phyloP scores from a whole-genome alignment of 75 land plant species.

The Ceratopteris richardii region DNA sequence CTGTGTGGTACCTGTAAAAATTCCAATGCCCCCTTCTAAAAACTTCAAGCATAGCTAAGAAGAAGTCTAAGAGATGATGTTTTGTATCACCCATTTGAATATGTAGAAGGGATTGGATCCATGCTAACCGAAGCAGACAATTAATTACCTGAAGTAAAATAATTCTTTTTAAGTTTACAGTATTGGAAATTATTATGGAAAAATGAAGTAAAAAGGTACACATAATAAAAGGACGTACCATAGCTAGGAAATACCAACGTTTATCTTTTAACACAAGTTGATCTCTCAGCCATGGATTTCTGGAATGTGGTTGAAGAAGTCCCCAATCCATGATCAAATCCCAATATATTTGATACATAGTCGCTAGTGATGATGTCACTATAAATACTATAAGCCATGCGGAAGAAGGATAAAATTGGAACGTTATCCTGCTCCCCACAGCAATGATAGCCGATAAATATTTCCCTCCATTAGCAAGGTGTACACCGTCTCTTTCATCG shows the following conservation, averaged over 20 bases:
- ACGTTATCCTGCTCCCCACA: conserved; percentile 36
- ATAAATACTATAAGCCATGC: conserved; percentile 17
- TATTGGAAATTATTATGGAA: too few species aligned
- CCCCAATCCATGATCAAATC: conserved; percentile 64
- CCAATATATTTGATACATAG: conserved; percentile 37
- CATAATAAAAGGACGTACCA: not conserved
- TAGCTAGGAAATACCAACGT: conserved; percentile 23
- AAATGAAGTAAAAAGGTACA: too few species aligned
- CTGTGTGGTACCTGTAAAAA: conserved; percentile 34
- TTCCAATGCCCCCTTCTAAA: conserved; percentile 48
- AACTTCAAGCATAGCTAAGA: conserved; percentile 22
- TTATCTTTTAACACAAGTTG: conserved; percentile 37
- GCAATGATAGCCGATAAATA: conserved; percentile 50
- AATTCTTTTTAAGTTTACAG: too few species aligned
- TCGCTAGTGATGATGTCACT: conserved; percentile 31
- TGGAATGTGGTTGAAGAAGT: conserved; percentile 40
- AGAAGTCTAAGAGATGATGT: conserved; percentile 8
- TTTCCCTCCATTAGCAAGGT: conserved; percentile 39
- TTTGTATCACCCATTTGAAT: conserved; percentile 15
- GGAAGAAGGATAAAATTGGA: conserved; percentile 3
- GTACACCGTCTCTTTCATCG: conserved; percentile 39
- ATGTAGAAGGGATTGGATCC: conserved; percentile 37
- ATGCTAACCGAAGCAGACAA: conserved; percentile 39
- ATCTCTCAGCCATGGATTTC: conserved; percentile 49
- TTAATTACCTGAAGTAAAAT: conserved; percentile 29